Base-by-base conservation (phyloP, 441 rosid species). In the Mallotus repandus region DNA sequence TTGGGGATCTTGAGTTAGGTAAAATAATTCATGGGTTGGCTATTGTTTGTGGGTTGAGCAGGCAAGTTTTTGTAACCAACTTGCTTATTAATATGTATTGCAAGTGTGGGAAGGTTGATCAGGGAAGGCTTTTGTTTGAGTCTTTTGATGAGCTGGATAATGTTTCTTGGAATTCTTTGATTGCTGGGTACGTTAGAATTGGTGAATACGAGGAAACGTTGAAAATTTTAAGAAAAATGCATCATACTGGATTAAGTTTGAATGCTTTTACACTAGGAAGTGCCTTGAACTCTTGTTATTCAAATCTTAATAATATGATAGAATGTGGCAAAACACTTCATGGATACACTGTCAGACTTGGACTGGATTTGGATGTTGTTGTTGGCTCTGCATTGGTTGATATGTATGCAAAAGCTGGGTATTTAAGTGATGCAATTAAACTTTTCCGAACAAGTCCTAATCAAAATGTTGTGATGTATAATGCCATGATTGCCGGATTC, bases 401-500 rank as follows among this genome's bases (percentile, higher is more conserved):
- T 72, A 84, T 87, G 89, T 87, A 87, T 15, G 81, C 83, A 0
- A 87, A 87, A 77, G 69, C 64, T 3, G 82, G 89, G 72, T 68
- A 79, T 73, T 63, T 85, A 57, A 74, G 64, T n/a, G 81, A 75
- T 25, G 81, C 89, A 0, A 32, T 67, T 45, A 76, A 76, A 73
- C 53, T 84, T 66, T 87, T 85, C 69, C 35, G 69, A 46, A 49
- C 71, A 50, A 78, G 82, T 78, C 85, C 86, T 55, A 52, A 63
- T 45, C 80, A 77, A 77, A 87, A 83, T 77, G 84, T 85, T 67
- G 83, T 87, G 67, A 81, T 77, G 62, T 87, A 82, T 71, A 87
- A 87, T 50, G 91, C 91, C 1, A 79, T 87, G 89, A 85, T 85
- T 12, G 80, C 86, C 16, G 87, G 84, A 58, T 84, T 82, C 73